Evolutionary conservation across 2,329 filamentous ascomycete genomes (phyloP).

Genomic region (Colletotrichum spinosum): DNA sequence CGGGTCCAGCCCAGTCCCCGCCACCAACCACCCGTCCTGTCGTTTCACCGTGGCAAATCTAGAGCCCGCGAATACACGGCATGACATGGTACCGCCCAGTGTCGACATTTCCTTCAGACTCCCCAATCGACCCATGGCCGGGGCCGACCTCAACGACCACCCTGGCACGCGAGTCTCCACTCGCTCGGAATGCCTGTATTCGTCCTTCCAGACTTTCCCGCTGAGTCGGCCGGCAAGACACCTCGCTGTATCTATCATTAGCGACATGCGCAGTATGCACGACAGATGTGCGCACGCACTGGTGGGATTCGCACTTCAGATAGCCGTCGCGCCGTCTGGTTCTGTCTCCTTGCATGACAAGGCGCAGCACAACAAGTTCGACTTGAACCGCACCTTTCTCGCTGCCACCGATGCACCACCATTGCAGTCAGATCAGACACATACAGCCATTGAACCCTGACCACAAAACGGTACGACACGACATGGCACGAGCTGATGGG

Average conservation of each 20-base stretch:
- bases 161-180: conserved; percentile 22
- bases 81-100: not conserved
- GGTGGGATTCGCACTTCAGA: conserved; percentile 35
- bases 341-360: conserved; percentile 26
- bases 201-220: conserved; percentile 25
- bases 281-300: conserved; percentile 37
- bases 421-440: conserved; percentile 1
- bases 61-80: not conserved
- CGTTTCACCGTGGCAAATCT: conserved; percentile 15
- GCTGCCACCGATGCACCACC: conserved; percentile 1
- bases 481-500: no score
- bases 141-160: conserved; percentile 17
- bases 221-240: conserved; percentile 27
- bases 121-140: conserved; percentile 6
- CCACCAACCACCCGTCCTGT: conserved; percentile 1
- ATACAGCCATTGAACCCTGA: no score
- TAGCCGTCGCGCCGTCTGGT: conserved; percentile 35
- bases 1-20: not conserved
- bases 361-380: conserved; percentile 26
- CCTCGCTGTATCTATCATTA: conserved; percentile 34
- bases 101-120: conserved; percentile 5
- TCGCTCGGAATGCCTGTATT: conserved; percentile 25
- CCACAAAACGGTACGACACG: no score
- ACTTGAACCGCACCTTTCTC: conserved; percentile 12
- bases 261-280: conserved; percentile 38